Evolutionary conservation across 2,329 filamentous ascomycete genomes (phyloP), one percentile per base, ranked within the genome.

Genomic region (Verticillium nonalfalfae): DNA sequence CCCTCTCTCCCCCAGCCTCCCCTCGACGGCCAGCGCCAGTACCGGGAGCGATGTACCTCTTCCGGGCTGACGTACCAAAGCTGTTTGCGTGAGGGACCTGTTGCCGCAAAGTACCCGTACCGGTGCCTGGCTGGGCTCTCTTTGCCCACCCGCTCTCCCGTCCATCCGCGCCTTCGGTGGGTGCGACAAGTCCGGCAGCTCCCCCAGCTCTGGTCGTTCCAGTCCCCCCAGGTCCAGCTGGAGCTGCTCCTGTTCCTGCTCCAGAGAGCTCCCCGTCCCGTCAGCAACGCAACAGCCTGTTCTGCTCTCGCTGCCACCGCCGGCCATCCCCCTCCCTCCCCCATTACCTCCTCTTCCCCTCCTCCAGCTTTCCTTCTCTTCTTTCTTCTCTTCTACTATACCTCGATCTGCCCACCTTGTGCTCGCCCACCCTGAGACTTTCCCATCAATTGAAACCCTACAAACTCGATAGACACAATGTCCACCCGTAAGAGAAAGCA

Each of bases 401-500:
- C 61, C 50, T 60, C 54, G 61, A 62, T 60, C 58, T 58, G 55
- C 60, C 61, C 59, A 61, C 50, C 52, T 10, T 59, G 35, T 59
- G 34, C 33, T 15, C 57, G 6, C 55, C 34, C 58, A 39, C 52
- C 50, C 33, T 55, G 54, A 56, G 54, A 54, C 62, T 60, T 26
- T 36, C 45, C 40, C 58, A 57, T 61, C 70, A 70, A 74, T 74
- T 72, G 70, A 68, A 61, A 57, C 21, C 59, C 36, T 34, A 57
- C 40, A 18, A 61, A 63, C 54, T 58, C 63, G 34, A 56, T 45
- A 62, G 59, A 40, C 62, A 73, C 62, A 64, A 82, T 82, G 78
- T 77, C 79, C 62, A 72, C 76, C 68, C 80, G 81, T 69, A 83
- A 83, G 79, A 80, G 80, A 76, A 81, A 81, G 76, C 78, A 80